Evolutionary conservation across 768 basidiomycete species (phyloP), one percentile per base, ranked within the genome.

Genomic region (Mrakia hoshinonis): DNA sequence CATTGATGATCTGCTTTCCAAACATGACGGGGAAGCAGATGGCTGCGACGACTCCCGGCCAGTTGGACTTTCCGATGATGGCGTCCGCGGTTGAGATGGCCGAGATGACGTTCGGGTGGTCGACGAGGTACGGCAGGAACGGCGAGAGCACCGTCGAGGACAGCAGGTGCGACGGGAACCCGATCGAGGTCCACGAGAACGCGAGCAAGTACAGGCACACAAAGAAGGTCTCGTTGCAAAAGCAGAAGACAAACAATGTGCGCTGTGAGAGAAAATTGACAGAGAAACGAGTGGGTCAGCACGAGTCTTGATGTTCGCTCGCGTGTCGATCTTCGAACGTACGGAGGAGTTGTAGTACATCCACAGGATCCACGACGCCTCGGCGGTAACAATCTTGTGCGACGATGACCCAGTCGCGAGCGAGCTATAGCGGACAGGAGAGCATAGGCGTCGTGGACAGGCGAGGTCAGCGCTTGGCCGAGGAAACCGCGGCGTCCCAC

Each of bases 211-310:
- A 99, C 26, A 98, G 84, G 29, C 90, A 85, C 75, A 99, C 90
- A 81, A 91, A 98, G 83, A 96, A 98, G 65, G 92, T 80, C 79
- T 99, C 96, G 82, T 99, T 99, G 55, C 89, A 88, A 26, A 91
- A 91, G 78, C 96, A 99, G 77, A 97, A 87, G 76, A 90, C 80
- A 82, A 98, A 98, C 38, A 99, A 85, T 3, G 88, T 91, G 69
- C 83, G 83, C 92, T 97, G 76, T 39, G 26, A 10, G 11, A 60
- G 15, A 51, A 31, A 24, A 58, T 66, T 11, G 38, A 31, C 13
- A 9, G n/a, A n/a, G n/a, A n/a, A n/a, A n/a, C n/a, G n/a, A n/a
- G n/a, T n/a, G n/a, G n/a, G n/a, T n/a, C n/a, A n/a, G n/a, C n/a
- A n/a, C n/a, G n/a, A n/a, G n/a, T n/a, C n/a, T n/a, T 48, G 31